Evolutionary conservation across 108 stramenopile species (phyloP).

Genomic region (Cyclostephanos tholiformis): DNA sequence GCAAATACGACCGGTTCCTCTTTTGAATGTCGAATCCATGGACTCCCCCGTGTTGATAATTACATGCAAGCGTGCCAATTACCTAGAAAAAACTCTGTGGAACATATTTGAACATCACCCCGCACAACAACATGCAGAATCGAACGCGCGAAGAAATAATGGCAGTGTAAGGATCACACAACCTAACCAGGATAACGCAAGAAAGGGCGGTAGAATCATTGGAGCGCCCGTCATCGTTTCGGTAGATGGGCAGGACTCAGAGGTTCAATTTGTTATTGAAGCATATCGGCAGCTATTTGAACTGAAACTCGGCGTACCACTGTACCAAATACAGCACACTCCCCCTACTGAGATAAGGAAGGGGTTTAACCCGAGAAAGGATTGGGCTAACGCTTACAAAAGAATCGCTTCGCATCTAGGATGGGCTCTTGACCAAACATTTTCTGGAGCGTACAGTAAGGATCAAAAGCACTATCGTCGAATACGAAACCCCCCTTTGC

Average conservation of each 20-base stretch:
- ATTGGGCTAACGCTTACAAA: conserved; percentile 59
- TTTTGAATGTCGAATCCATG: conserved; percentile 27
- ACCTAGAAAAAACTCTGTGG: conserved; percentile 68
- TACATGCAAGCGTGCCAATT: conserved; percentile 78
- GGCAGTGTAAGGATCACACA: conserved; percentile 9
- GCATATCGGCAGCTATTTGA: conserved; percentile 53
- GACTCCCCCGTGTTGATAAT: conserved; percentile 82
- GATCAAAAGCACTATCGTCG: conserved; percentile 27
- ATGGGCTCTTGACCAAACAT: conserved; percentile 79
- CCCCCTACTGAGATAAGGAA: conserved; percentile 17
- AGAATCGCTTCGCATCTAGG: conserved; percentile 79
- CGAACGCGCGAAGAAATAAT: not conserved
- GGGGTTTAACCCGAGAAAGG: conserved; percentile 6
- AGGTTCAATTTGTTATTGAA: conserved; percentile 55
- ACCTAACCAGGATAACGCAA: conserved; percentile 1
- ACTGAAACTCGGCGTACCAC: conserved; percentile 52
- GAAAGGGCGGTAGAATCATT: conserved; percentile 39
- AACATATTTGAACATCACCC: conserved; percentile 61
- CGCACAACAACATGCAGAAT: conserved; percentile 23
- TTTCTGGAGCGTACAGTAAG: conserved; percentile 45
- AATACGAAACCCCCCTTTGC: conserved; percentile 26
- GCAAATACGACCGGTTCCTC: conserved; percentile 8
- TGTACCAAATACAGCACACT: conserved; percentile 60
- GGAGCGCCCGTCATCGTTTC: conserved; percentile 79
- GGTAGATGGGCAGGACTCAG: conserved; percentile 72